These are phyloP conservation scores for Boletus insuetus DNA, from an alignment of 768 basidiomycete species.

Conservation along the genomic window DNA sequence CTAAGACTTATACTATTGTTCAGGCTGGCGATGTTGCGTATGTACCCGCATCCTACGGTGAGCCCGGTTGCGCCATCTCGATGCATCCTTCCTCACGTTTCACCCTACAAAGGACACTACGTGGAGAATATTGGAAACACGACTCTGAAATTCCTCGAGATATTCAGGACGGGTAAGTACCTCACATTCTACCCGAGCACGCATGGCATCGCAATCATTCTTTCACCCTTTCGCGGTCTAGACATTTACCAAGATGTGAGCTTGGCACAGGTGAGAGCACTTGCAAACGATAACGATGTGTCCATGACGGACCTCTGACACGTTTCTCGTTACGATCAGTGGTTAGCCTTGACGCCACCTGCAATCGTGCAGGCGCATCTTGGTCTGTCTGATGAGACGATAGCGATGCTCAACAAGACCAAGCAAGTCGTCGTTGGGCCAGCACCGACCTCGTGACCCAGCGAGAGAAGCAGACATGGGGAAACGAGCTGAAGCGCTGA, in stretches of 20 bases:
- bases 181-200: background rate
- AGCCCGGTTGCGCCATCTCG: background rate
- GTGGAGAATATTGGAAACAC: constrained; percentile 54
- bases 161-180: constrained; percentile 42
- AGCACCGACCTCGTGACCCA: too few relatives aligned
- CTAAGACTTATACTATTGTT: background rate
- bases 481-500: too few relatives aligned
- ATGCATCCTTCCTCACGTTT: background rate
- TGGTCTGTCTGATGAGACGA: constrained; percentile 37
- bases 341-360: constrained; percentile 47
- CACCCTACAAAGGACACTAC: constrained; percentile 40
- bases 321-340: constrained; percentile 19
- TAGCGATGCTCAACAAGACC: constrained; percentile 36
- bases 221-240: background rate
- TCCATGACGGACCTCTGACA: background rate
- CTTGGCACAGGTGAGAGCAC: constrained; percentile 41
- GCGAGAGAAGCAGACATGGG: too few relatives aligned
- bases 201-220: too few relatives aligned
- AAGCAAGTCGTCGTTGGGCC: constrained; percentile 39
- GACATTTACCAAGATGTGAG: constrained; percentile 36
- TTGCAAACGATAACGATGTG: background rate
- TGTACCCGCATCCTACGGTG: constrained; percentile 14
- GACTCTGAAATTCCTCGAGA: constrained; percentile 46
- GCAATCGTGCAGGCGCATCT: constrained; percentile 46
- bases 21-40: constrained; percentile 25